Conservation (phyloP, 441 rosid species). For the Raphanus hybrid region DNA sequence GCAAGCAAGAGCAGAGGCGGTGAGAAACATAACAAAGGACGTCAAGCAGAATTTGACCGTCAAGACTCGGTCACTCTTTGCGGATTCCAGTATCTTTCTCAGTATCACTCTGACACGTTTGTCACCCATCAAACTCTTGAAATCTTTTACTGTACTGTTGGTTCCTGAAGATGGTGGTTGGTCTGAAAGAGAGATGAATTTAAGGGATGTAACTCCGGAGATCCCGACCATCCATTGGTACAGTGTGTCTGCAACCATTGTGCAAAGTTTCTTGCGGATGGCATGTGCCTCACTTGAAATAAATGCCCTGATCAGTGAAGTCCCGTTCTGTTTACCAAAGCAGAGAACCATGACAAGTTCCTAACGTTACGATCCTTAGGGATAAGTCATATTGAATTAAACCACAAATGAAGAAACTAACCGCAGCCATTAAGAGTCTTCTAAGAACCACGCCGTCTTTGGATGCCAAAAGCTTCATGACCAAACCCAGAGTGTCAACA, state of each 20-base stretch:
- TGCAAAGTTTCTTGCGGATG: slow-evolving; percentile 61
- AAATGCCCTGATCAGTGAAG: slow-evolving; percentile 62
- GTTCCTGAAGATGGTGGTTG: slow-evolving; percentile 46
- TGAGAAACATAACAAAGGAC: slow-evolving; percentile 56
- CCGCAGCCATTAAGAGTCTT: slow-evolving; percentile 91
- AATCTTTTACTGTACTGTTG: slow-evolving; percentile 50
- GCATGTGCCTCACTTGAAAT: slow-evolving; percentile 73
- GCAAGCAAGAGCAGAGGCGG: slow-evolving; percentile 60
- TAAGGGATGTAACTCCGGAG: slow-evolving; percentile 41
- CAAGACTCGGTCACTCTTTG: slow-evolving; percentile 60
- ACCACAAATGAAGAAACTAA: slow-evolving; percentile 48
- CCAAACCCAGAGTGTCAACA: slow-evolving; percentile 54
- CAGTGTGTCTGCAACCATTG: slow-evolving; percentile 58
- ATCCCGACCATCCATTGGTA: slow-evolving; percentile 62
- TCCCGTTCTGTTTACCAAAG: slow-evolving; percentile 67
- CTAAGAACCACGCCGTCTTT: slow-evolving; percentile 82
- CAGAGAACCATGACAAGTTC: slow-evolving; percentile 18
- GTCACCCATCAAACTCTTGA: slow-evolving; percentile 54
- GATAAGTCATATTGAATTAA: background rate
- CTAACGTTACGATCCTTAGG: no score
- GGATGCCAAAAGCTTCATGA: slow-evolving; percentile 58
- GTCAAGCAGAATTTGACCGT: slow-evolving; percentile 72
- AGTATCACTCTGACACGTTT: slow-evolving; percentile 71
- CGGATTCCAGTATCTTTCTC: slow-evolving; percentile 55
- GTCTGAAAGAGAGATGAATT: slow-evolving; percentile 43